Evolutionary conservation across 768 basidiomycete species (phyloP).

Genomic region (Tremella fuciformis): DNA sequence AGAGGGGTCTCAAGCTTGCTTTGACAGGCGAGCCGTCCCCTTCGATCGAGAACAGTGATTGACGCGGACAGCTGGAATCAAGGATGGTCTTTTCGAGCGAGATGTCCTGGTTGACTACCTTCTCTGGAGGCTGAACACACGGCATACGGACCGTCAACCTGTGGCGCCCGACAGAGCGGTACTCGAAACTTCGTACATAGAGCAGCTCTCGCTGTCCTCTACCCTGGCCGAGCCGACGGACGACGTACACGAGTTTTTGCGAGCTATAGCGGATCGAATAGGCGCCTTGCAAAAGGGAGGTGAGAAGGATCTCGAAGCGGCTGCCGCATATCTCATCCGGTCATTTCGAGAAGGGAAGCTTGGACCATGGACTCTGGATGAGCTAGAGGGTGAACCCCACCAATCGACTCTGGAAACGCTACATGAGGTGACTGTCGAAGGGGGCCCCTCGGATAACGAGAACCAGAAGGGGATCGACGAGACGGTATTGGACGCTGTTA

Average conservation of each 20-base stretch:
- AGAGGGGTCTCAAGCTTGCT: conserved; percentile 87
- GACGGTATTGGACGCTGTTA: neutral
- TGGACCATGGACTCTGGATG: conserved; percentile 51
- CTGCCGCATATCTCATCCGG: conserved; percentile 74
- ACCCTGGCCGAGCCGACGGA: conserved; percentile 60
- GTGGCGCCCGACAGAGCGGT: conserved; percentile 33
- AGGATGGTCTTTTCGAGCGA: conserved; percentile 82
- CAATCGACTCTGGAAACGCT: too few relatives aligned
- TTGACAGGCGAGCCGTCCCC: conserved; percentile 65
- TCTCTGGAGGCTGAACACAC: conserved; percentile 74
- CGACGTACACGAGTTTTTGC: conserved; percentile 66
- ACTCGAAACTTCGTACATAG: conserved; percentile 26
- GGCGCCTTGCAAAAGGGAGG: conserved; percentile 81
- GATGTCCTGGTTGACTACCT: conserved; percentile 83
- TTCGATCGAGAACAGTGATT: neutral
- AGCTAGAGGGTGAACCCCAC: conserved; percentile 20
- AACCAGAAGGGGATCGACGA: conserved; percentile 5
- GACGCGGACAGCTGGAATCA: conserved; percentile 60
- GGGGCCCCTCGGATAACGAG: neutral
- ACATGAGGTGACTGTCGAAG: too few relatives aligned
- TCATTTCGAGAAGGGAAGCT: conserved; percentile 70
- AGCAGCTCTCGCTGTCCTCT: conserved; percentile 54
- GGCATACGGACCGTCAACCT: conserved; percentile 18
- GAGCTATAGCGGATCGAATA: conserved; percentile 67
- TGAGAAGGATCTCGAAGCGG: conserved; percentile 65